Conservation (phyloP, 2,329 filamentous ascomycete species). For the Trichoderma breve region DNA sequence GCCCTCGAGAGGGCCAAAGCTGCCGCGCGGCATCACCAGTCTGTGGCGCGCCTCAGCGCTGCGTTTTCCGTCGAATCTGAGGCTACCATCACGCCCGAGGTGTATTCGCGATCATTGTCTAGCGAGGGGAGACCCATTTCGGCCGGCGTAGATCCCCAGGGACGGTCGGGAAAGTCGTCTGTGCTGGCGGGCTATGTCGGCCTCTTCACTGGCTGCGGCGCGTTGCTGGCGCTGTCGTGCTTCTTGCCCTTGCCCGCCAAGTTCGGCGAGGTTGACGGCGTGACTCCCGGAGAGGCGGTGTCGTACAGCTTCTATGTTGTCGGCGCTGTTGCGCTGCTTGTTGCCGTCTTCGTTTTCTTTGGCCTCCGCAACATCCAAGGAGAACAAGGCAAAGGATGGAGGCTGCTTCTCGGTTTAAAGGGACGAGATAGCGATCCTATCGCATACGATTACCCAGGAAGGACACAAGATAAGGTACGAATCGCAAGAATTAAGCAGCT, state of each 20-base stretch:
- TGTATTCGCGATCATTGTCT: conserved; percentile 44
- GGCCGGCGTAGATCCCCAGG: conserved; percentile 26
- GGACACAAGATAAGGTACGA: conserved; percentile 30
- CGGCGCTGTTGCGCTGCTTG: conserved; percentile 64
- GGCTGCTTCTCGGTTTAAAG: conserved; percentile 49
- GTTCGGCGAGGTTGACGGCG: conserved; percentile 69
- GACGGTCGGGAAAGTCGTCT: conserved; percentile 47
- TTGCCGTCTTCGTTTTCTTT: conserved; percentile 74
- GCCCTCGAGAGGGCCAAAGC: conserved; percentile 34
- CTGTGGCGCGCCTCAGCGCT: conserved; percentile 52
- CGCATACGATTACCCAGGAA: not conserved
- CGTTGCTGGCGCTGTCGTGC: conserved; percentile 74
- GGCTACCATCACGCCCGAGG: conserved; percentile 69
- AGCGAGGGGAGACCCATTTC: conserved; percentile 27
- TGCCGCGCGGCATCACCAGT: conserved; percentile 32
- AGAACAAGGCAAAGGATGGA: conserved; percentile 75
- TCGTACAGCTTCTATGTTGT: conserved; percentile 87
- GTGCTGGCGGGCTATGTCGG: conserved; percentile 85
- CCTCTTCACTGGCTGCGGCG: conserved; percentile 87
- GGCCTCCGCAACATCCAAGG: conserved; percentile 69
- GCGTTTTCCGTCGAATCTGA: conserved; percentile 71
- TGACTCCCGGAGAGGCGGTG: conserved; percentile 71
- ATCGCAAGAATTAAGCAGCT: not conserved
- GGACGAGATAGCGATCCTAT: conserved; percentile 25
- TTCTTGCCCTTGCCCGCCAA: conserved; percentile 85